Percentiles rank a stretch among this genome's conserved stretches.
phyloP scores from a whole-genome alignment of 257 asterid genomes.

The Jacaranda mimosifolia region DNA sequence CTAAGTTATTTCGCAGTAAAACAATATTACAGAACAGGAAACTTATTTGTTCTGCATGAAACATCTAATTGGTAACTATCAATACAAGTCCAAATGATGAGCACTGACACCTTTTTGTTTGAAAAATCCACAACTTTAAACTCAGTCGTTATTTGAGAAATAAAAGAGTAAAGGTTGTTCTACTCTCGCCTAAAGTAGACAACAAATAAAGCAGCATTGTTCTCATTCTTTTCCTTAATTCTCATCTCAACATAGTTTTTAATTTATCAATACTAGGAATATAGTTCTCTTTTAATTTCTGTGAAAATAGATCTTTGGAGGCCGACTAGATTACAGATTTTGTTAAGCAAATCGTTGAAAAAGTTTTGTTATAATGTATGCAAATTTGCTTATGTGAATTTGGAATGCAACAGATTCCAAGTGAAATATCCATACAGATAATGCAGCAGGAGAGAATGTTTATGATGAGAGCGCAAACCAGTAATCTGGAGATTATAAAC shows the following conservation, averaged over 20 bases:
- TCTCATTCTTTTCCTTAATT: neutral
- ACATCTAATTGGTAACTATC: neutral
- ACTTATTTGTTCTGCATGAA: neutral
- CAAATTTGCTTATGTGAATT: neutral
- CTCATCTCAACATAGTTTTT: neutral
- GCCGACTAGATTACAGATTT: neutral
- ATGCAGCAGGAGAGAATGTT: neutral
- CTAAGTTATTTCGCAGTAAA: slow-evolving; percentile 8
- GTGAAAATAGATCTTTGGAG: neutral
- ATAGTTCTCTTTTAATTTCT: neutral
- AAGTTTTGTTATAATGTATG: neutral
- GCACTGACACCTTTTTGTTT: neutral
- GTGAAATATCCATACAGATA: neutral
- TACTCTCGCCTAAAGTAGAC: slow-evolving; percentile 2
- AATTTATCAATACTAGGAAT: neutral
- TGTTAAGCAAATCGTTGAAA: neutral
- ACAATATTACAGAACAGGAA: neutral
- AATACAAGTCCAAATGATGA: neutral
- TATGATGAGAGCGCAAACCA: slow-evolving; percentile 8
- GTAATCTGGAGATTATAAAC: neutral
- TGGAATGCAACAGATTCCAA: neutral
- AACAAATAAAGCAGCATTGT: neutral
- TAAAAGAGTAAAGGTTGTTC: neutral
- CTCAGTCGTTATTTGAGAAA: slow-evolving; percentile 11
- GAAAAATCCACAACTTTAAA: neutral